phyloP scores from a whole-genome alignment of 148 eudicot genomes.

The Nepenthes gracilis region DNA sequence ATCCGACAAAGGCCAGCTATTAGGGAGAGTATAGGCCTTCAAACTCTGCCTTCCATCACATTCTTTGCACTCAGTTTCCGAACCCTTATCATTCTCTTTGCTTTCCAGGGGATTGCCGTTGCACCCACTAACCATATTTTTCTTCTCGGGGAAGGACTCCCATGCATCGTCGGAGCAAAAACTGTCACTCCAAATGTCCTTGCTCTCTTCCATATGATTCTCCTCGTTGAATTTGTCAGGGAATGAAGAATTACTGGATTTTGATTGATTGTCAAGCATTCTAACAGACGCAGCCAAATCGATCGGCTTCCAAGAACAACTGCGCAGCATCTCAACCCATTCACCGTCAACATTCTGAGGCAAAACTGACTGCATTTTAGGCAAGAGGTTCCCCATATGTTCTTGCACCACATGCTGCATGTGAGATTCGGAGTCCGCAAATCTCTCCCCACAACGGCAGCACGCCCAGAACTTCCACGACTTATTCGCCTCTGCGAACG shows the following conservation, averaged over 20 bases:
- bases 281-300: conserved; percentile 55
- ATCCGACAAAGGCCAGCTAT: conserved; percentile 69
- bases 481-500: conserved; percentile 41
- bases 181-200: conserved; percentile 28
- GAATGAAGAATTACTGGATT: conserved; percentile 22
- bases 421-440: conserved; percentile 40
- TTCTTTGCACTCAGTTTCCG: conserved; percentile 30
- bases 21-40: conserved; percentile 29
- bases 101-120: conserved; percentile 22
- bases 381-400: conserved; percentile 51
- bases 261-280: conserved; percentile 47
- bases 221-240: conserved; percentile 12
- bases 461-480: conserved; percentile 83
- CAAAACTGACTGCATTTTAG: conserved; percentile 52
- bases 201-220: conserved; percentile 20
- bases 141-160: conserved; percentile 35
- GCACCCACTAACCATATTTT: conserved; percentile 24
- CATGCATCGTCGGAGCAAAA: conserved; percentile 42
- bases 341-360: conserved; percentile 58
- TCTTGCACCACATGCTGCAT: conserved; percentile 68
- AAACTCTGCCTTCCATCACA: conserved; percentile 28
- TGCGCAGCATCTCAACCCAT: conserved; percentile 83
- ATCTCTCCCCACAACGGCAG: conserved; percentile 65
- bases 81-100: conserved; percentile 20
- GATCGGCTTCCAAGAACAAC: conserved; percentile 80